phyloP scores from a whole-genome alignment of 768 basidiomycete genomes.

The Mycena filopes region DNA sequence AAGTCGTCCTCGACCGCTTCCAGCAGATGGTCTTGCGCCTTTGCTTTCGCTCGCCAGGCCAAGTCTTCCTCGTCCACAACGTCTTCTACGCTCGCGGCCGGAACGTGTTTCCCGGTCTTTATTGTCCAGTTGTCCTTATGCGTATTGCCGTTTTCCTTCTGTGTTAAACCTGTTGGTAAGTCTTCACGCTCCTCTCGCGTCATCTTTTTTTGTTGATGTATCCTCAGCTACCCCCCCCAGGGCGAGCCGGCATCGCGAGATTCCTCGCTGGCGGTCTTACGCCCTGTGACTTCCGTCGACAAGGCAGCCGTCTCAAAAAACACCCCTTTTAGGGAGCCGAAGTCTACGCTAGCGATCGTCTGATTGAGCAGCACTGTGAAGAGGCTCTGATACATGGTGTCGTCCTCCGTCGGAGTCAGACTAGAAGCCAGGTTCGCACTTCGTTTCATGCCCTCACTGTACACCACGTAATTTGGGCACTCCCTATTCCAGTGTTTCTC shows the following conservation, averaged over 20 bases:
- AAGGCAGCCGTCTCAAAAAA: constrained; percentile 13
- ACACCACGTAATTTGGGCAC: background rate
- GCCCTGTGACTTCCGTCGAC: background rate
- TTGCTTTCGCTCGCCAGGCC: no score
- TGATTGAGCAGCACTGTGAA: constrained; percentile 10
- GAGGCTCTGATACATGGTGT: background rate
- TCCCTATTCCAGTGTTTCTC: constrained; percentile 5
- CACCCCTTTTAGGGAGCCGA: background rate
- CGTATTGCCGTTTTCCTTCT: no score
- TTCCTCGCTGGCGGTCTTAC: constrained; percentile 15
- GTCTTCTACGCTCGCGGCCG: no score
- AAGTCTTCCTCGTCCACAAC: no score
- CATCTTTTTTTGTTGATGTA: no score
- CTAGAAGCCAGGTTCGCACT: background rate
- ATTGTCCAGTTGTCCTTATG: no score
- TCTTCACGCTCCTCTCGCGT: no score
- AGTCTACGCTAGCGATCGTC: background rate
- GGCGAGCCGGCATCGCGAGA: no score
- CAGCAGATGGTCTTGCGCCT: background rate
- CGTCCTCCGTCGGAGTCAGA: background rate
- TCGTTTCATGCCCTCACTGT: background rate
- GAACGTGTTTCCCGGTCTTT: no score
- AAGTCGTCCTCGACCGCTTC: no score
- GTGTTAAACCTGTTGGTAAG: no score
- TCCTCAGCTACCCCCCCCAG: no score